Conservation (phyloP, 352 stramenopile species). For the Thraustotheca clavata region DNA sequence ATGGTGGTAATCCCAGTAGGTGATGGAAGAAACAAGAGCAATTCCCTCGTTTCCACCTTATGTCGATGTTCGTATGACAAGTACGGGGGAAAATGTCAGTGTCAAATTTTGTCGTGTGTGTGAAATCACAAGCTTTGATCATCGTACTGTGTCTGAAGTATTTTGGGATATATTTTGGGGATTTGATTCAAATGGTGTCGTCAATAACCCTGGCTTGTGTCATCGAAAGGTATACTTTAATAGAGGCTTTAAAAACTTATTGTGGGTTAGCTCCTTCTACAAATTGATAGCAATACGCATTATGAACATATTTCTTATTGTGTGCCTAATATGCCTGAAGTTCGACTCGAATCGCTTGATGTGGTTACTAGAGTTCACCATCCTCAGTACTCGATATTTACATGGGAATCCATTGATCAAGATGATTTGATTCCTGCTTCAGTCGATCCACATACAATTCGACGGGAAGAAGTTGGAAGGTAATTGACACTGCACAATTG, state of each 20-base stretch:
- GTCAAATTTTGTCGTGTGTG: conserved; percentile 22
- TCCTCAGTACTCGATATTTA: conserved; percentile 17
- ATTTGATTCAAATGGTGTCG: conserved; percentile 4
- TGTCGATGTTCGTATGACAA: conserved; percentile 19
- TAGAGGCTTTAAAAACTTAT: background rate
- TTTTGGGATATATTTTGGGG: conserved; percentile 18
- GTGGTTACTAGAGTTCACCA: background rate
- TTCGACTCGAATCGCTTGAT: conserved; percentile 16
- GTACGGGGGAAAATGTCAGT: conserved; percentile 15
- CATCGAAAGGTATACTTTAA: conserved; percentile 7
- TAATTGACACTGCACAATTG: background rate
- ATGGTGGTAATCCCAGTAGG: background rate
- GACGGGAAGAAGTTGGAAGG: conserved; percentile 18
- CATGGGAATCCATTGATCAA: conserved; percentile 18
- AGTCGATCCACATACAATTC: background rate
- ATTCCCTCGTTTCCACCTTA: conserved; percentile 19
- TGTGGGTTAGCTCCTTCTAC: background rate
- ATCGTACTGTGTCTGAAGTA: conserved; percentile 16
- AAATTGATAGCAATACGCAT: background rate
- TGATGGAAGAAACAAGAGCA: conserved; percentile 12
- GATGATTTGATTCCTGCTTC: conserved; percentile 9
- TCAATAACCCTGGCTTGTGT: conserved; percentile 7
- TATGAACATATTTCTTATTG: conserved; percentile 18
- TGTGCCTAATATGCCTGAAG: conserved; percentile 17
- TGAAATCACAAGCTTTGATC: conserved; percentile 21